Evolutionary conservation across 352 stramenopile genomes (phyloP).

Genomic region (Peronospora farinosa): DNA sequence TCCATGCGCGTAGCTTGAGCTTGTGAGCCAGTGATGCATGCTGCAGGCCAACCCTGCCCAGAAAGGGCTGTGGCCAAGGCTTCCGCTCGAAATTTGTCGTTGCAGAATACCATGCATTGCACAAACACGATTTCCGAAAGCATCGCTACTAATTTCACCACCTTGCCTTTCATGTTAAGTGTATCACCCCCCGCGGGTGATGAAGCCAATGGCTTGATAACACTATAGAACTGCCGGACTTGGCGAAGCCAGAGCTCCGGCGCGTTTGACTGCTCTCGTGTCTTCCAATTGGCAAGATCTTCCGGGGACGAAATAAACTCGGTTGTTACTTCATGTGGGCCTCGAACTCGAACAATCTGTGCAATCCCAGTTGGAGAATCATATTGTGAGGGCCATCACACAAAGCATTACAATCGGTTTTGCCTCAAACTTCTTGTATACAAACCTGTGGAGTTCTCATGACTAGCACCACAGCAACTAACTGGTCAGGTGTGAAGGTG

Average conservation of each 20-base stretch:
- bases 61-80: conserved; percentile 47
- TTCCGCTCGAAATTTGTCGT: conserved; percentile 75
- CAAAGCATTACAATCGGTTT: neutral
- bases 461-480: conserved; percentile 36
- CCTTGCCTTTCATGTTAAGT: conserved; percentile 49
- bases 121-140: conserved; percentile 65
- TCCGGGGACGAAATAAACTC: conserved; percentile 52
- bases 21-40: conserved; percentile 64
- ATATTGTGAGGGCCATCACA: neutral
- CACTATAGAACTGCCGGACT: conserved; percentile 65
- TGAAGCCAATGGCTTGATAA: conserved; percentile 23
- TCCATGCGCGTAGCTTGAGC: conserved; percentile 47
- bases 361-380: neutral
- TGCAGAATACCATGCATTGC: conserved; percentile 82
- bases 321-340: conserved; percentile 48
- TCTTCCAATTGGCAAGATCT: conserved; percentile 39
- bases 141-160: conserved; percentile 44
- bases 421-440: conserved; percentile 1
- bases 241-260: conserved; percentile 67
- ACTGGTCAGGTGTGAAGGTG: conserved; percentile 67
- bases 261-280: conserved; percentile 37
- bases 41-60: conserved; percentile 48
- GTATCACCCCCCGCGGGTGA: conserved; percentile 3
- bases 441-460: conserved; percentile 62
- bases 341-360: conserved; percentile 63